These are phyloP conservation scores for Xylariaceae sp. DNA, from an alignment of 2,329 filamentous ascomycete genomes.

Conservation along the genomic window DNA sequence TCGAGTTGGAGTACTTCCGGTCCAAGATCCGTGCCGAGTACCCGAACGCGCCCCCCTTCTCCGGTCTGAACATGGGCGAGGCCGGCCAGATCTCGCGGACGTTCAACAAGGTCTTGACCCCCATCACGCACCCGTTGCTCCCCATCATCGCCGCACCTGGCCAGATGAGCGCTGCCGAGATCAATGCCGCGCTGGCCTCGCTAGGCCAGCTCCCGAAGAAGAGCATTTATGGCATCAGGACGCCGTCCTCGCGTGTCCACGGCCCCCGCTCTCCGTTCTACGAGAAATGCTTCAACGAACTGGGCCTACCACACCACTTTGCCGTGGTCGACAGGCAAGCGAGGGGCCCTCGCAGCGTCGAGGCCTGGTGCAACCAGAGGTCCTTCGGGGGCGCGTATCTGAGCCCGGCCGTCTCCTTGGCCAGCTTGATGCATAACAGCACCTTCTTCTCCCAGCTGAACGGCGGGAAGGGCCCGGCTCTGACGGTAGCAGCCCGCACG, in stretches of 20 bases:
- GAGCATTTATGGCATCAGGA: conserved; percentile 75
- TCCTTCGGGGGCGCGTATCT: conserved; percentile 80
- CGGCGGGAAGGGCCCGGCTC: conserved; percentile 45
- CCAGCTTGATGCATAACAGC: conserved; percentile 54
- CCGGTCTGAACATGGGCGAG: conserved; percentile 81
- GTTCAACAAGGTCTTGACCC: conserved; percentile 79
- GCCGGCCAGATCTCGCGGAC: conserved; percentile 80
- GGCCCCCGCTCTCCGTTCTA: conserved; percentile 79
- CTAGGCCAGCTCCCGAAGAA: conserved; percentile 77
- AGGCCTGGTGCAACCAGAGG: conserved; percentile 65
- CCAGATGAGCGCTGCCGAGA: conserved; percentile 79
- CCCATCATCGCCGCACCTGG: conserved; percentile 81
- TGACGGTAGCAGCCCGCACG: conserved; percentile 70
- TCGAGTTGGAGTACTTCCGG: conserved; percentile 84
- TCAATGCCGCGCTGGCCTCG: conserved; percentile 71
- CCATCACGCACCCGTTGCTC: conserved; percentile 78
- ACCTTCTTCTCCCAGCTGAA: conserved; percentile 47
- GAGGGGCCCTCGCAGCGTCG: conserved; percentile 59
- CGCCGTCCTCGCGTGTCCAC: conserved; percentile 53
- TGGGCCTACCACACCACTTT: conserved; percentile 81
- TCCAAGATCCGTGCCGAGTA: conserved; percentile 67
- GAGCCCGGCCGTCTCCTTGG: conserved; percentile 62
- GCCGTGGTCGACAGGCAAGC: conserved; percentile 66
- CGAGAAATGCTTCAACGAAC: conserved; percentile 75
- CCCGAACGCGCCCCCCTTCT: conserved; percentile 65